These are phyloP conservation scores for Elsinoe ampelina DNA, from an alignment of 2,329 filamentous ascomycete genomes.

Conservation along the genomic window DNA sequence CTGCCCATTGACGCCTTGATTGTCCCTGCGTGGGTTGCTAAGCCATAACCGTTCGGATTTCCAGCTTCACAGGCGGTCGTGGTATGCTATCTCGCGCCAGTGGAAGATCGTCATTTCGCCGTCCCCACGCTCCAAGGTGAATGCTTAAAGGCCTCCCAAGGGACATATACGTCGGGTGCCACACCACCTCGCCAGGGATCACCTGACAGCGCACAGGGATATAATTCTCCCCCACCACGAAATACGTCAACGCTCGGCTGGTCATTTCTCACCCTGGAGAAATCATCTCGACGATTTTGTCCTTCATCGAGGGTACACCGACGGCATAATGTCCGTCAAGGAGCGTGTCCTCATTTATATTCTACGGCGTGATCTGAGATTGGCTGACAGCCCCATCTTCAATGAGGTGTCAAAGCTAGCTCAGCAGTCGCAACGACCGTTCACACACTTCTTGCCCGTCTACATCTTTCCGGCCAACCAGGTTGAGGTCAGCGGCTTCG, in stretches of 20 bases:
- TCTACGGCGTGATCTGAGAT: constrained; percentile 61
- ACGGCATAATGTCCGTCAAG: constrained; percentile 12
- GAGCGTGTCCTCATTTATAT: constrained; percentile 56
- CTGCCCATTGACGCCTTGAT: background rate
- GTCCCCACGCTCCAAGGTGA: constrained; percentile 1
- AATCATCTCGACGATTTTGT: background rate
- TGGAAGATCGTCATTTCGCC: constrained; percentile 2
- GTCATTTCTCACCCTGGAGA: background rate
- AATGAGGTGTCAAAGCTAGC: constrained; percentile 43
- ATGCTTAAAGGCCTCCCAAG: background rate
- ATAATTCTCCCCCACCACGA: background rate
- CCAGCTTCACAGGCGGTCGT: background rate
- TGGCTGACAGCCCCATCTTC: constrained; percentile 66
- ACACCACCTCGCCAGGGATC: background rate
- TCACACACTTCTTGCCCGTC: constrained; percentile 61
- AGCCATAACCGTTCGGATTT: background rate
- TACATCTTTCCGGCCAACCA: constrained; percentile 62
- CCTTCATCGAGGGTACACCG: background rate
- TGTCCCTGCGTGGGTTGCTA: constrained; percentile 10
- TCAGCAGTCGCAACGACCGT: constrained; percentile 36
- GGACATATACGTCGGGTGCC: background rate
- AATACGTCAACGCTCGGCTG: background rate
- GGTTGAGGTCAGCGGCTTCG: constrained; percentile 64
- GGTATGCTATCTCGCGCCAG: background rate
- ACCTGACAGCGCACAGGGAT: constrained; percentile 2